Evolutionary conservation across 192 early-diverging fungal species (phyloP), one percentile per base, ranked within the genome.

Genomic region (Backusella westeae): DNA sequence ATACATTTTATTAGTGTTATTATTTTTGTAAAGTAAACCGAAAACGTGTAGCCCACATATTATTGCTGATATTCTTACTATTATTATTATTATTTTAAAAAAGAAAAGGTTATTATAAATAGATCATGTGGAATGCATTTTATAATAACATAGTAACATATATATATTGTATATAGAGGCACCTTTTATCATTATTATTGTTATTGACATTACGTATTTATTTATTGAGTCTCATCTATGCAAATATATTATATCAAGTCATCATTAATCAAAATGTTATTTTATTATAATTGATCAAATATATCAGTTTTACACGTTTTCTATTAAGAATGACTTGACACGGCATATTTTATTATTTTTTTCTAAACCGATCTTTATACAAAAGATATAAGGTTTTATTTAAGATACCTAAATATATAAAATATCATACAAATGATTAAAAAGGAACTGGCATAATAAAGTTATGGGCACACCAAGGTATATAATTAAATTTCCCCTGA

Each of bases 401-500:
- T 49, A 49, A 1, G 23, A 23, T 26, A 59, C 15, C 1, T 59
- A 59, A 52, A 52, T 59, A 59, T 59, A 59, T 59, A 23, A 23
- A 59, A 21, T 21, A 53, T 9, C n/a, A 53, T 9, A 53, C 7
- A 21, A 26, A 59, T 59, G 53, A 26, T 26, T 21, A 26, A 26
- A 26, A 23, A 12, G 2, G n/a, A 59, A 59, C 23, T 23, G n/a
- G 23, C 23, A 59, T 26, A 59, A 23, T 23, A 10, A 23, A 23
- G 8, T 23, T 53, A 53, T n/a, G n/a, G 7, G 8, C 2, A 12
- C 42, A 44, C 42, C 1, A 59, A 23, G 23, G 3, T 59, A 59
- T 59, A 59, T 59, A 23, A 59, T 59, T 59, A 59, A 59, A 59
- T 59, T 59, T 26, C 53, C 17, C 53, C 53, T 59, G 53, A 59